These are phyloP conservation scores for Podospora didyma DNA, from an alignment of 495 filamentous ascomycete genomes.

Conservation along the genomic window DNA sequence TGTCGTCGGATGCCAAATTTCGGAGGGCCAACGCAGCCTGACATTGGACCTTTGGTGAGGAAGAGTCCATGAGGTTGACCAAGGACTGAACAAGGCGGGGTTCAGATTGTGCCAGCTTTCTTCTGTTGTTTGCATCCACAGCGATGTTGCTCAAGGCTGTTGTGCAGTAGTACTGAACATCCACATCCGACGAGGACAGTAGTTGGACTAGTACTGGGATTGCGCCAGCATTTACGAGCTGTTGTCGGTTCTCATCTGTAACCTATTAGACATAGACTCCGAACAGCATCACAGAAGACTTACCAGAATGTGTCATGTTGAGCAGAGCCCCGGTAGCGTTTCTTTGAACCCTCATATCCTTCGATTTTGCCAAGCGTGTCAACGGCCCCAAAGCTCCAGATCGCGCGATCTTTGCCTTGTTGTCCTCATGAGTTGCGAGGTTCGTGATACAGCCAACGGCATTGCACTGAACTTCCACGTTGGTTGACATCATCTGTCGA, in stretches of 20 bases:
- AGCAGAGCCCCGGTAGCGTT: constrained; percentile 95
- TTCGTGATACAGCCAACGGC: constrained; percentile 99
- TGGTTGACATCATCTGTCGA: constrained; percentile 97
- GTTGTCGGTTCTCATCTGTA: constrained; percentile 91
- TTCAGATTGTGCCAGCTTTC: constrained; percentile 84
- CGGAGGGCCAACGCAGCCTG: constrained; percentile 92
- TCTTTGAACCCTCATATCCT: constrained; percentile 96
- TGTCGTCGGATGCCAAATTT: constrained; percentile 95
- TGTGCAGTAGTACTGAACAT: constrained; percentile 99
- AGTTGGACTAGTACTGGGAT: constrained; percentile 95
- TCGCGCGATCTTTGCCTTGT: constrained; percentile 96
- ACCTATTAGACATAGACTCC: constrained; percentile 20
- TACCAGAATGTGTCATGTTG: constrained; percentile 99
- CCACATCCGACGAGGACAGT: constrained; percentile 84
- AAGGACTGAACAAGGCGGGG: constrained; percentile 85
- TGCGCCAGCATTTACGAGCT: constrained; percentile 92
- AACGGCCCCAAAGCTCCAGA: constrained; percentile 89
- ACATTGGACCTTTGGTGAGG: constrained; percentile 95
- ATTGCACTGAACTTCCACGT: constrained; percentile 99
- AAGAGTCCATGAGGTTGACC: constrained; percentile 94
- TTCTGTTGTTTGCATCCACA: constrained; percentile 85
- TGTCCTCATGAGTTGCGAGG: constrained; percentile 95
- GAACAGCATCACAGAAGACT: constrained; percentile 15
- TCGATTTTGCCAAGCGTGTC: constrained; percentile 89
- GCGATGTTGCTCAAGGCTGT: constrained; percentile 98